Percentiles rank a stretch among this genome's conserved stretches.
Evolutionary conservation across 129 eudicot genomes (phyloP).

Genomic region (Flaveria sonorensis): DNA sequence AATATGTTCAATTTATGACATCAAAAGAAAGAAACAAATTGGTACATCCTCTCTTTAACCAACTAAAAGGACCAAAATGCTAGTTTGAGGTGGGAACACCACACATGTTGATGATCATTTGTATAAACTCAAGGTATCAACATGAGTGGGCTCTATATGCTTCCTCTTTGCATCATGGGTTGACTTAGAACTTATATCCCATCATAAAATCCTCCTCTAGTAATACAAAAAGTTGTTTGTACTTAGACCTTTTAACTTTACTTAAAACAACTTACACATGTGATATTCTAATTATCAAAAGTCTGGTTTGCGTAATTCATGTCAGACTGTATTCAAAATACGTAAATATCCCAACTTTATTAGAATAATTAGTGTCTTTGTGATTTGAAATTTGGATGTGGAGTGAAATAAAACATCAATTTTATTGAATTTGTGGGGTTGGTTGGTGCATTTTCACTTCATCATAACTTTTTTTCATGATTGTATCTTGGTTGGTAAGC

Average conservation of each 20-base stretch:
- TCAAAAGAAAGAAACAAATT: conserved; percentile 6
- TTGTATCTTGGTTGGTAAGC: conserved; percentile 40
- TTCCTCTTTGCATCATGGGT: conserved; percentile 9
- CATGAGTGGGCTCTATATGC: conserved; percentile 16
- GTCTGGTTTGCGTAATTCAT: not conserved
- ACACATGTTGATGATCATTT: conserved; percentile 3
- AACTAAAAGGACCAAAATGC: not conserved
- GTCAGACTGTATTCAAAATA: not conserved
- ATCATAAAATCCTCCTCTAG: not conserved
- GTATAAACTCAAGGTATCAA: not conserved
- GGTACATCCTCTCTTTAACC: not conserved
- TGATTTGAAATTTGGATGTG: not conserved
- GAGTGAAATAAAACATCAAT: not conserved
- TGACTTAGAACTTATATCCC: conserved; percentile 5
- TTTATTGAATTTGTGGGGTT: not conserved
- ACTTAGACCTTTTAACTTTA: conserved; percentile 3
- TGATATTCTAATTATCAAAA: not conserved
- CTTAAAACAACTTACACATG: not conserved
- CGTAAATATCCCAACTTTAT: not conserved
- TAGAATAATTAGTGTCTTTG: not conserved
- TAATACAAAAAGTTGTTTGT: conserved; percentile 4
- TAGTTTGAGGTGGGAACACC: conserved; percentile 13
- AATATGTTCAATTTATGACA: not conserved
- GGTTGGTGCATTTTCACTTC: conserved; percentile 22
- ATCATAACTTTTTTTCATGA: conserved; percentile 16